Conservation (phyloP, 106 monocot genomes). For the Acanthochlamys bracteata region DNA sequence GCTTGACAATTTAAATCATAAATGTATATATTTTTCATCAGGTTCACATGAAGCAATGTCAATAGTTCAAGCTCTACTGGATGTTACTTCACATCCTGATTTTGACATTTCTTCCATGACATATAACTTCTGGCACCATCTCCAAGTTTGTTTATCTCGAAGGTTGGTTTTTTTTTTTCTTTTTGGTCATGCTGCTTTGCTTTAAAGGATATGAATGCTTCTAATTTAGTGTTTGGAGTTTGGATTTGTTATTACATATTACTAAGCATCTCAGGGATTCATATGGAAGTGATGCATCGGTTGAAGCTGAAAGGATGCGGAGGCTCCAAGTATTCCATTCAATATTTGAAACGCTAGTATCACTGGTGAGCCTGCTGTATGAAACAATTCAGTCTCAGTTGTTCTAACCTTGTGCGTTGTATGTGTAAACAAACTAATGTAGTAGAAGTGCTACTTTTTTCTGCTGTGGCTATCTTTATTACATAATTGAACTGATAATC, state of each 20-base stretch:
- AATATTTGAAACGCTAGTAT: conserved; percentile 76
- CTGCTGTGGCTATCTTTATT: no score
- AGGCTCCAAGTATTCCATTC: conserved; percentile 50
- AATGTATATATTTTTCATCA: conserved; percentile 23
- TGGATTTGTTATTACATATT: no score
- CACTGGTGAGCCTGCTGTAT: conserved; percentile 41
- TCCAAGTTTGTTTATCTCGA: conserved; percentile 58
- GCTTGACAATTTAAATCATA: no score
- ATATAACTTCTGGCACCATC: conserved; percentile 93
- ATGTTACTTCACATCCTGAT: conserved; percentile 89
- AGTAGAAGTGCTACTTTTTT: no score
- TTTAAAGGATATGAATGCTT: no score
- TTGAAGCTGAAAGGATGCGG: conserved; percentile 54
- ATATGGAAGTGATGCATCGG: conserved; percentile 42
- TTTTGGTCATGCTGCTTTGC: no score
- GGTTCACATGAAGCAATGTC: conserved; percentile 90
- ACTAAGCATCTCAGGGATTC: no score
- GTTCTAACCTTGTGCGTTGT: background rate
- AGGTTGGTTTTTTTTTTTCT: no score
- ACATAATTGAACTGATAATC: background rate
- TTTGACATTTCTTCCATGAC: conserved; percentile 99
- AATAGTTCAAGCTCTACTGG: conserved; percentile 84
- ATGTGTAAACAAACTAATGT: background rate
- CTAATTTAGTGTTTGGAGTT: no score
- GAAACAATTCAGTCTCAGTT: background rate